Evolutionary conservation across 495 filamentous ascomycete species (phyloP).

Genomic region (Aspergillus hancockii): DNA sequence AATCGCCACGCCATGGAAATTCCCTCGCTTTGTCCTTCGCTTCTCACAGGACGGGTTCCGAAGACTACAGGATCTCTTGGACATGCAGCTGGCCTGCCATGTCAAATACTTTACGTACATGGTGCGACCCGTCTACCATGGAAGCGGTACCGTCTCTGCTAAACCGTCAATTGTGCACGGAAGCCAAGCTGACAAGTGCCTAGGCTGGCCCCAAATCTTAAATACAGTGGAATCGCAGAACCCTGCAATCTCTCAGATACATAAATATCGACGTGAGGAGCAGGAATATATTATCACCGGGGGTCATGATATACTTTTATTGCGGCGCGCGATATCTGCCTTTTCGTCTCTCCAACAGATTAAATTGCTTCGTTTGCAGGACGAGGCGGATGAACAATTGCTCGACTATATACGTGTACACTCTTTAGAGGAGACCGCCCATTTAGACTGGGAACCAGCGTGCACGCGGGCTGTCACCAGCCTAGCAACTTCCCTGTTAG

Average conservation of each 20-base stretch:
- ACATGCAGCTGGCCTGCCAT: slow-evolving; percentile 58
- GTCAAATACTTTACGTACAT: slow-evolving; percentile 72
- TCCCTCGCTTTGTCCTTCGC: slow-evolving; percentile 58
- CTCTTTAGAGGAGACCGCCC: slow-evolving; percentile 28
- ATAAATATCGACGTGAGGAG: slow-evolving; percentile 33
- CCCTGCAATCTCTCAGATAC: slow-evolving; percentile 28
- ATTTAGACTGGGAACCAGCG: slow-evolving; percentile 62
- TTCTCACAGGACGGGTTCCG: slow-evolving; percentile 61
- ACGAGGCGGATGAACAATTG: slow-evolving; percentile 56
- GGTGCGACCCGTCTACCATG: slow-evolving; percentile 67
- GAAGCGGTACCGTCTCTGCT: slow-evolving; percentile 45
- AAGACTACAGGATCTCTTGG: slow-evolving; percentile 50
- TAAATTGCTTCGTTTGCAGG: slow-evolving; percentile 64
- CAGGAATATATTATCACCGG: slow-evolving; percentile 32
- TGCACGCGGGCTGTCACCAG: slow-evolving; percentile 63
- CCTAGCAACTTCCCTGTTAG: slow-evolving; percentile 56
- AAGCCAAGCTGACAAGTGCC: slow-evolving; percentile 23
- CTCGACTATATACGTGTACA: slow-evolving; percentile 40
- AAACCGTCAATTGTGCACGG: slow-evolving; percentile 6
- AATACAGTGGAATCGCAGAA: slow-evolving; percentile 21
- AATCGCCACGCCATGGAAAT: slow-evolving; percentile 61
- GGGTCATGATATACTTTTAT: slow-evolving; percentile 35
- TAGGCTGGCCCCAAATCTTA: slow-evolving; percentile 38
- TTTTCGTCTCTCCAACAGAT: slow-evolving; percentile 65
- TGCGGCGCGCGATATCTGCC: slow-evolving; percentile 55